Conservation (phyloP, 116 monocot species). For the Thalassia testudinum region DNA sequence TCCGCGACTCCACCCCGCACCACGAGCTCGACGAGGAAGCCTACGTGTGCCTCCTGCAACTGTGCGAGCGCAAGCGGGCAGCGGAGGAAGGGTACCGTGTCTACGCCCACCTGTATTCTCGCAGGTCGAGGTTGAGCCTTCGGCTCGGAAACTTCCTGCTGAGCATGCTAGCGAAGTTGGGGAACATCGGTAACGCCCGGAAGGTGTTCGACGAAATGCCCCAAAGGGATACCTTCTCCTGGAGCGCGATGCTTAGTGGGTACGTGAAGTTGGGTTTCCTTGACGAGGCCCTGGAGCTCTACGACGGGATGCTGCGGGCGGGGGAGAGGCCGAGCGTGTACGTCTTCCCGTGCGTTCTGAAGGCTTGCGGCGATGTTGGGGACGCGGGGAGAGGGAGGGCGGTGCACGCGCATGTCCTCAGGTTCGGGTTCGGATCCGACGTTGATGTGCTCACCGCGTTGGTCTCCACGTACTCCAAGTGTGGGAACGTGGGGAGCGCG, state of each 20-base stretch:
- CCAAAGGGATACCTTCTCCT: conserved; percentile 49
- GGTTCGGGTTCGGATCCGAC: conserved; percentile 51
- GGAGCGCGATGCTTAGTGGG: conserved; percentile 78
- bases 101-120: conserved; percentile 20
- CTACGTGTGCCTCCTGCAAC: conserved; percentile 30
- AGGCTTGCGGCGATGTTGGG: conserved; percentile 39
- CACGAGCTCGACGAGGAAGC: conserved; percentile 8
- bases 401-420: conserved; percentile 58
- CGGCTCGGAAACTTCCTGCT: conserved; percentile 47
- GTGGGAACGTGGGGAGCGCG: conserved; percentile 21
- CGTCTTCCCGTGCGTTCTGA: conserved; percentile 65
- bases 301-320: conserved; percentile 54
- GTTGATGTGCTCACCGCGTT: conserved; percentile 56
- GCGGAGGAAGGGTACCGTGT: conserved; percentile 24
- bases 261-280: conserved; percentile 55
- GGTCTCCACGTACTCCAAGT: conserved; percentile 61
- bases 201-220: conserved; percentile 52
- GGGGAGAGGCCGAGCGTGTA: conserved; percentile 36
- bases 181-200: conserved; percentile 40
- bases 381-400: conserved; percentile 36
- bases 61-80: conserved; percentile 43
- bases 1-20: not conserved
- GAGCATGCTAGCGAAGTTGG: conserved; percentile 38
- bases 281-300: conserved; percentile 67
- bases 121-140: conserved; percentile 7